Evolutionary conservation across 2,329 filamentous ascomycete species (phyloP).

Genomic region (Aspergillus bombycis): DNA sequence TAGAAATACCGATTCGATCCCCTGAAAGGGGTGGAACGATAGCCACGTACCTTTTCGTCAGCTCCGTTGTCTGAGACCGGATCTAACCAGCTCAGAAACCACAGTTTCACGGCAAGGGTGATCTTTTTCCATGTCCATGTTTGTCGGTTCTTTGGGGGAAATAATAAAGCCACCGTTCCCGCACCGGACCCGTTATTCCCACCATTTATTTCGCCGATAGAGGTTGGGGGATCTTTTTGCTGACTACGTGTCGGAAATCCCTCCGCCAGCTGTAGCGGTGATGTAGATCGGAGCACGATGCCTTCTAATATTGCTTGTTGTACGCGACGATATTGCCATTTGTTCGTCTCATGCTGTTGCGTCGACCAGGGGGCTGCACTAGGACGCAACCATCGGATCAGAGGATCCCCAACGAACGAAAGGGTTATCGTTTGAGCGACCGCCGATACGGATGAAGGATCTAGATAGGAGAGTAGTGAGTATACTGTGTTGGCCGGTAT

Average conservation of each 20-base stretch:
- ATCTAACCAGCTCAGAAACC: conserved; percentile 17
- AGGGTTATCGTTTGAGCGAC: conserved; percentile 25
- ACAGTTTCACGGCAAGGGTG: conserved; percentile 20
- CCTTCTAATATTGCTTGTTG: conserved; percentile 25
- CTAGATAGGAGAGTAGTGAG: conserved; percentile 12
- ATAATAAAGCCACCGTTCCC: conserved; percentile 25
- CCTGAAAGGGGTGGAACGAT: background rate
- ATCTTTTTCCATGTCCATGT: conserved; percentile 19
- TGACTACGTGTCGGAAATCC: conserved; percentile 6
- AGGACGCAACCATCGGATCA: conserved; percentile 31
- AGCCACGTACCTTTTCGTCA: conserved; percentile 17
- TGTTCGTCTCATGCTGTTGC: conserved; percentile 5
- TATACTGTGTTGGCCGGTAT: background rate
- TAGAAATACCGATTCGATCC: too few relatives aligned
- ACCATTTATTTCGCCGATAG: background rate
- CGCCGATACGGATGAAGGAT: conserved; percentile 13
- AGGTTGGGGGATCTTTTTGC: background rate
- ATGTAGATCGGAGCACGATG: conserved; percentile 21
- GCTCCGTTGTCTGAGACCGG: conserved; percentile 18
- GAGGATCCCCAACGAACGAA: conserved; percentile 29
- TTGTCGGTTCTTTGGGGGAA: conserved; percentile 19
- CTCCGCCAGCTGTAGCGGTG: conserved; percentile 13
- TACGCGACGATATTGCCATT: conserved; percentile 30
- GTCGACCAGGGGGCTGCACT: conserved; percentile 20
- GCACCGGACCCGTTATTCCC: conserved; percentile 11